Evolutionary conservation across 345 rosid genomes (phyloP).

Genomic region (Gossypium thurberi): DNA sequence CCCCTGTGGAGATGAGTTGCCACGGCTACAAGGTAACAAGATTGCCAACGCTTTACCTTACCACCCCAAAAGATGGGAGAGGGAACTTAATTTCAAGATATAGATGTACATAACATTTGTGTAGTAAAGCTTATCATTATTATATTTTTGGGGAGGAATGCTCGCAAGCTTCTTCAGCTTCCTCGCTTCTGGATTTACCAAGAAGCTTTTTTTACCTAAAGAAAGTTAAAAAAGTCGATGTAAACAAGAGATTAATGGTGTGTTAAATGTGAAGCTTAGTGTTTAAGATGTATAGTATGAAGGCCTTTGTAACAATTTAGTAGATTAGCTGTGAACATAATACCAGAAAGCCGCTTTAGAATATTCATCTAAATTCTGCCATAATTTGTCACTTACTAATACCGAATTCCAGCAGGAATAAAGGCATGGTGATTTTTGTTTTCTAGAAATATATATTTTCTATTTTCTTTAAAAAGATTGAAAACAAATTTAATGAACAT

Average conservation of each 20-base stretch:
- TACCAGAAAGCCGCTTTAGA: too few species aligned
- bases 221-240: neutral
- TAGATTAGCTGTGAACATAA: neutral
- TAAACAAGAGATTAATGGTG: neutral
- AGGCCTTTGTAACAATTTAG: neutral
- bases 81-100: slow-evolving; percentile 45
- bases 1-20: slow-evolving; percentile 37
- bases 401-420: too few species aligned
- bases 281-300: neutral
- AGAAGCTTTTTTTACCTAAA: too few species aligned
- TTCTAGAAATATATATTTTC: too few species aligned
- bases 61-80: slow-evolving; percentile 40
- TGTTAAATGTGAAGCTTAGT: neutral
- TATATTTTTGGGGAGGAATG: neutral
- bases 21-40: slow-evolving; percentile 49
- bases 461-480: too few species aligned
- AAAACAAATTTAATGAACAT: too few species aligned
- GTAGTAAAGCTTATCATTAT: neutral
- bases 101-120: slow-evolving; percentile 22
- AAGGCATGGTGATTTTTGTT: too few species aligned
- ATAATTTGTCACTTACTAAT: too few species aligned
- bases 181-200: neutral
- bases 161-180: neutral
- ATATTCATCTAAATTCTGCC: too few species aligned
- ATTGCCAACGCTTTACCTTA: slow-evolving; percentile 51